Base-by-base conservation (phyloP, 768 basidiomycete species). In the Epithele typhae region DNA sequence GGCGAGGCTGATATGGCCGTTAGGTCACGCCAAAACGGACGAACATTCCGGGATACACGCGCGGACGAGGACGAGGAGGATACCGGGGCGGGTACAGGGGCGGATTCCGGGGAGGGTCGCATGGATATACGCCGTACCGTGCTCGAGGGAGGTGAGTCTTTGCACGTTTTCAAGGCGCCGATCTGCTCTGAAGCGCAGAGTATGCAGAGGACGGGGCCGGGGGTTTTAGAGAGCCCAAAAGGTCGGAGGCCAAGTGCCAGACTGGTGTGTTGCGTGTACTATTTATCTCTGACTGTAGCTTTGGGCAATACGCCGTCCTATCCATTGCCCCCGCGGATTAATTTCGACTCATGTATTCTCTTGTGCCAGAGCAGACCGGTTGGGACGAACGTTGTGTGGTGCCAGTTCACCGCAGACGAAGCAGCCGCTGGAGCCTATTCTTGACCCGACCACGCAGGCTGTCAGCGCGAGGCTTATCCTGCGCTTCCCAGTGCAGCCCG, bases 11-110 rank as follows among this genome's bases (percentile, higher is more conserved):
- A 32, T 46, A 19, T 45, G 23, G 25, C 42, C 34, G 24, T 24
- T 35, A 97, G 94, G 95, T 99, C 37, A 92, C 89, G 32, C 75
- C 91, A 21, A 99, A 99, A 65, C 79, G 96, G 51, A 99, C 96
- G 33, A 99, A 99, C 66, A 66, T 98, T 43, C 96, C 94, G 17
- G 92, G 92, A 1, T 92, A 90, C 68, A 87, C 81, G 56, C 82
- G 87, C 48, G 89, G 92, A 14, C 72, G 91, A 19, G 86, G 91
- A 12, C 73, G 92, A 37, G 62, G 76, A 23, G 72, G 49, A 12
- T 64, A 65, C 36, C 54, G 66, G 24, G 75, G 75, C 4, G 72
- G 66, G n/a, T 79, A 74, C 55, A 59, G 81, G 46, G 81, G 81
- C 4, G 77, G 78, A 14, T 76, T 69, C 59, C 68, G 86, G 49